phyloP scores from a whole-genome alignment of 306 rosid species.

The Pterocarpus santalinus region DNA sequence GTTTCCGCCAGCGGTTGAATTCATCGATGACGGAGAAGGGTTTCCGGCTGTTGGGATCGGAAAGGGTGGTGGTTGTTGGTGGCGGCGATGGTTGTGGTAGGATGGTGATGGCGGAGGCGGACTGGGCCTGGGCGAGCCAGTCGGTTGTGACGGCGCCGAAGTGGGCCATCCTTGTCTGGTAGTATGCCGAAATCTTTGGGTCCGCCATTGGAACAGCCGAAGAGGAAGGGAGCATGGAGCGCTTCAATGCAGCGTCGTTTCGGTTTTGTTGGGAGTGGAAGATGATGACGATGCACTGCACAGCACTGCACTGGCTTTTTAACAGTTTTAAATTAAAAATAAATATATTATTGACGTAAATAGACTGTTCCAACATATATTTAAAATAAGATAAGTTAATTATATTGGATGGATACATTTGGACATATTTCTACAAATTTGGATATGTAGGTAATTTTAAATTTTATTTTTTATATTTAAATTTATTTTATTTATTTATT shows the following conservation, averaged over 20 bases:
- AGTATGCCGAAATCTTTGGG: constrained; percentile 74
- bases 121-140: constrained; percentile 89
- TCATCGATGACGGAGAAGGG: constrained; percentile 84
- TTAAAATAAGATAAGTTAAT: too few relatives aligned
- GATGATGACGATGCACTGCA: background rate
- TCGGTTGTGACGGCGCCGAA: constrained; percentile 83
- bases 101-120: constrained; percentile 58
- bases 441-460: too few relatives aligned
- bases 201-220: constrained; percentile 41
- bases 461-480: too few relatives aligned
- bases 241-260: constrained; percentile 51
- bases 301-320: too few relatives aligned
- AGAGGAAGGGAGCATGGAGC: constrained; percentile 33
- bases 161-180: constrained; percentile 78
- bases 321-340: too few relatives aligned
- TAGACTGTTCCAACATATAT: too few relatives aligned
- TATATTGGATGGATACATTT: too few relatives aligned
- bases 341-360: too few relatives aligned
- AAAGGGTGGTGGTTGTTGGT: background rate
- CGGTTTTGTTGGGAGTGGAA: background rate
- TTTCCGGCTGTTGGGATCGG: constrained; percentile 44
- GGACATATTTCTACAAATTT: too few relatives aligned
- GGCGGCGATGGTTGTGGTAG: background rate
- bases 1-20: constrained; percentile 87
- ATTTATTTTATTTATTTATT: too few relatives aligned